Base-by-base conservation (phyloP, 805 yeast genomes). In the Yarrowia divulgata region DNA sequence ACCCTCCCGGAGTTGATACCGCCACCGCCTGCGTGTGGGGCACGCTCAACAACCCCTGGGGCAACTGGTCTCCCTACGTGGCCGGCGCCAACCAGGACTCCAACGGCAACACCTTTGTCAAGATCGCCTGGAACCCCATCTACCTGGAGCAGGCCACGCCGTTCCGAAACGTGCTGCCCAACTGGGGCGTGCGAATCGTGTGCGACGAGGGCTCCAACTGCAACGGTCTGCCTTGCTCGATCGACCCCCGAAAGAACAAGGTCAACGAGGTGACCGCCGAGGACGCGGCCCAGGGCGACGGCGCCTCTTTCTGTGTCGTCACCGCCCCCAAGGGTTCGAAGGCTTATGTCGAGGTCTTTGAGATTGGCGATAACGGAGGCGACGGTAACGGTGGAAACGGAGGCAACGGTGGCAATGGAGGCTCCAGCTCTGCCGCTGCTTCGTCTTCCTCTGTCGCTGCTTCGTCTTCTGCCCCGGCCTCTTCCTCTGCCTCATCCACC, bases 21-120 rank as follows among this genome's bases (percentile, higher is more conserved):
- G 82, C 81, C 10, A 94, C 91, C 50, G 97, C 89, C 43, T 91
- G 97, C 79, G 84, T 85, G 72, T 92, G 97, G 97, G 97, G 97
- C 5, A 79, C 89, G 18, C 82, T 83, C 39, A 79, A 81, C 62
- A 81, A 89, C 70, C 88, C 95, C 18, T 81, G 82, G 72, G 97
- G 97, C 70, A 92, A 92, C 84, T 93, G 97, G 97, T 80, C 97
- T 16, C 97, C 97, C 35, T 92, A 91, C 74, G 97, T 93, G 72
- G 96, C 95, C 16, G 97, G 97, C 72, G 91, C 93, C 71, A 92
- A 92, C 81, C 86, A 86, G 83, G 97, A 91, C 77, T 79, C 78
- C 71, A 79, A 75, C 70, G 89, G 91, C 40, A 85, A 85, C 77
- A 92, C 97, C 3, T 92, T 73, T 77, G 91, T 90, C 72, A 93